These are phyloP conservation scores for Prosopis cineraria DNA, from an alignment of 306 rosid genomes.

Conservation along the genomic window DNA sequence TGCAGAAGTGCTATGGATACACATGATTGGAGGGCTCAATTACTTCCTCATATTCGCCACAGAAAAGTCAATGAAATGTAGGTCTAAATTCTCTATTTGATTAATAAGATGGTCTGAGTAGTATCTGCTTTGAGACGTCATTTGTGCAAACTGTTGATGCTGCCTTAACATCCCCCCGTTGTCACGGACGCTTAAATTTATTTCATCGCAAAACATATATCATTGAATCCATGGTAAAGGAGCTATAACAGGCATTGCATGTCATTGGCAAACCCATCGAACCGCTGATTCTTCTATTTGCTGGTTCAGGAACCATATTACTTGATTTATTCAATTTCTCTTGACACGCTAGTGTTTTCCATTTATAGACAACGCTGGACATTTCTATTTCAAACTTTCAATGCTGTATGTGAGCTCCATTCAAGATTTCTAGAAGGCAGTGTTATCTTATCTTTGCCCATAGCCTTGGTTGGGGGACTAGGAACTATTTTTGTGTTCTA, in stretches of 20 bases:
- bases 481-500: not conserved
- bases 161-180: not conserved
- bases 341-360: not conserved
- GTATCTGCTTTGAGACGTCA: not conserved
- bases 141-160: not conserved
- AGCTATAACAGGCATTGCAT: not conserved
- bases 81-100: not conserved
- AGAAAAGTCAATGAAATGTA: conserved; percentile 33
- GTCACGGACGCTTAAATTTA: not conserved
- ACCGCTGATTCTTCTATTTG: not conserved
- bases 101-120: not conserved
- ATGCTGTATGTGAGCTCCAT: not conserved
- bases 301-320: not conserved
- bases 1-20: conserved; percentile 13
- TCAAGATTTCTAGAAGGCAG: not conserved
- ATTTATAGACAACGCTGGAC: not conserved
- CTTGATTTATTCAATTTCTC: not conserved
- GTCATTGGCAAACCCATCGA: not conserved
- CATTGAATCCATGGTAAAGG: not conserved
- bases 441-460: not conserved
- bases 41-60: conserved; percentile 28
- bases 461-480: no score
- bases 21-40: conserved; percentile 36
- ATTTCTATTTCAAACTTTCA: not conserved
- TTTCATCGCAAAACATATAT: not conserved